These are phyloP conservation scores for Byssoonygena ceratinophila DNA, from an alignment of 2,329 filamentous ascomycete genomes.

Conservation along the genomic window DNA sequence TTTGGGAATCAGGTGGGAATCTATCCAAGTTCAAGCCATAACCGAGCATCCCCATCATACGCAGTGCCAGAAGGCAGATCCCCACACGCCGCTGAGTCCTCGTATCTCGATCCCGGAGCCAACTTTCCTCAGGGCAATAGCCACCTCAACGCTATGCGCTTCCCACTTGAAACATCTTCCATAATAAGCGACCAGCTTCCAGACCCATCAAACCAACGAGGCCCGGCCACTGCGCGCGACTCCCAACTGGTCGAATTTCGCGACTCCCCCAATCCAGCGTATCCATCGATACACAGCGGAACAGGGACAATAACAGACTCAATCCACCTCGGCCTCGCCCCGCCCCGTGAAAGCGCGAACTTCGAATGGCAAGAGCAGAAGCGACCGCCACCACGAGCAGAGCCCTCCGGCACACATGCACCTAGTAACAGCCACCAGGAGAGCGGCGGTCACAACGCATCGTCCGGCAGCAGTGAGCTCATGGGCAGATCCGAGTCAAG, in stretches of 20 bases:
- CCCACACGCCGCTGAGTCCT: background rate
- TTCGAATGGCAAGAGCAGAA: background rate
- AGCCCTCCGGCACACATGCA: background rate
- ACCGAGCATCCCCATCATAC: background rate
- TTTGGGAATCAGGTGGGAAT: no score
- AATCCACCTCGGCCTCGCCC: slow-evolving; percentile 2
- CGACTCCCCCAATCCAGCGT: background rate
- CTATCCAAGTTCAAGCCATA: background rate
- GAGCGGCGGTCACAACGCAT: background rate
- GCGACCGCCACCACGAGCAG: background rate
- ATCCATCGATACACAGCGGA: background rate
- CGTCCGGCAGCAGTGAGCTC: background rate
- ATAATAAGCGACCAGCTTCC: background rate
- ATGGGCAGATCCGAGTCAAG: background rate
- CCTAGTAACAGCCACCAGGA: background rate
- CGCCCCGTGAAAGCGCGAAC: slow-evolving; percentile 3
- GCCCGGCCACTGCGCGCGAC: background rate
- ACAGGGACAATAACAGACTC: background rate
- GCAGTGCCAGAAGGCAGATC: background rate
- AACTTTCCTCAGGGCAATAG: background rate
- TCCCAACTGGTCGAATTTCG: background rate
- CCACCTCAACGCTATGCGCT: background rate
- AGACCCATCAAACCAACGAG: background rate
- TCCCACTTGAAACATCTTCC: background rate
- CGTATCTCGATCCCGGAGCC: background rate